Evolutionary conservation across 2,329 filamentous ascomycete genomes (phyloP).

Genomic region (Chalara sp.): DNA sequence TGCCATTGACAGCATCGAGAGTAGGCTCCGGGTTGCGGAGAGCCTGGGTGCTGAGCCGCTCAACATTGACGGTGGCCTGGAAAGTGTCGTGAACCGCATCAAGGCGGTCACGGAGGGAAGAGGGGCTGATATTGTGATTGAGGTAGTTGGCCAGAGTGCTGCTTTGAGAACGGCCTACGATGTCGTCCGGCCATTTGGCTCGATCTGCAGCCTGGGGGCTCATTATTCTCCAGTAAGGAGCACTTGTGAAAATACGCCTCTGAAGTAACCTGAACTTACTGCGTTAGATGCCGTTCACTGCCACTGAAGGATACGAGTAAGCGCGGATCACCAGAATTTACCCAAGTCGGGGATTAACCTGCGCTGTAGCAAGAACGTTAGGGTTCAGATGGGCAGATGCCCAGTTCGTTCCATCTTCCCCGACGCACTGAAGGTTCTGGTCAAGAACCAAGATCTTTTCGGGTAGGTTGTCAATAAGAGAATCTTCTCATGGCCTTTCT

Average conservation of each 20-base stretch:
- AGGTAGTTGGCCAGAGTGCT: slow-evolving; percentile 63
- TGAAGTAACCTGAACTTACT: not conserved
- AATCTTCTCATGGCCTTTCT: no score
- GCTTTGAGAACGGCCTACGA: slow-evolving; percentile 64
- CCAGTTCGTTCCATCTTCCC: slow-evolving; percentile 64
- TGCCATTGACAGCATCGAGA: slow-evolving; percentile 69
- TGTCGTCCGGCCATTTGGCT: slow-evolving; percentile 61
- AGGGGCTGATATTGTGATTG: slow-evolving; percentile 79
- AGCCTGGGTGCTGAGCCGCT: slow-evolving; percentile 72
- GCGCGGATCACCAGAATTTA: slow-evolving; percentile 39
- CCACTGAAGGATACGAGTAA: slow-evolving; percentile 56
- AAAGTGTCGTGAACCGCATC: slow-evolving; percentile 28
- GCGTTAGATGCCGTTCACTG: slow-evolving; percentile 38
- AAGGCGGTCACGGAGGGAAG: slow-evolving; percentile 68
- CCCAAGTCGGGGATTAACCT: not conserved
- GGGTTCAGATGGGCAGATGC: slow-evolving; percentile 67
- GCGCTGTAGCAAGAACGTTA: slow-evolving; percentile 57
- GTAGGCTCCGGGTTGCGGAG: slow-evolving; percentile 64
- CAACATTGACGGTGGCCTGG: slow-evolving; percentile 60
- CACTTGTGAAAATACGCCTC: not conserved
- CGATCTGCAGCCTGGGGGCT: slow-evolving; percentile 68
- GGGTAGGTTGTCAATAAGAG: slow-evolving; percentile 39
- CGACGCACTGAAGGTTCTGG: slow-evolving; percentile 55
- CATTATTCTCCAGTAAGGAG: slow-evolving; percentile 33
- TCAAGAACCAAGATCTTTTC: slow-evolving; percentile 57